Evolutionary conservation across 2,329 filamentous ascomycete species (phyloP).

Genomic region (Aquanectria penicillioides): DNA sequence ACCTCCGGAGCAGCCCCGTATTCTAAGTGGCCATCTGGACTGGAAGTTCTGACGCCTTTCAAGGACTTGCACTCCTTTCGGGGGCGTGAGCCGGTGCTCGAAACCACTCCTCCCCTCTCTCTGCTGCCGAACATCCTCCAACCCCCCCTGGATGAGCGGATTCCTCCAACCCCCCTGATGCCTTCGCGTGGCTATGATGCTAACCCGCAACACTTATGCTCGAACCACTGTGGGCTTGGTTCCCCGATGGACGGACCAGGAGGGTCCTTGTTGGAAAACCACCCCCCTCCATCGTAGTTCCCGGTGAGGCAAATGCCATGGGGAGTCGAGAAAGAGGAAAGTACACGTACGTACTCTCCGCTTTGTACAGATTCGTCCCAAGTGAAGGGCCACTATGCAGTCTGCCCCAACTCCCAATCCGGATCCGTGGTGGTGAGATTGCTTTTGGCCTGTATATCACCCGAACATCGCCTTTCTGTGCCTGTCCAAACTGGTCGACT

Average conservation of each 20-base stretch:
- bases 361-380: slow-evolving; percentile 3
- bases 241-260: slow-evolving; percentile 21
- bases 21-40: slow-evolving; percentile 2
- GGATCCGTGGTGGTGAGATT: slow-evolving; percentile 15
- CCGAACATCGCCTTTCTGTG: slow-evolving; percentile 11
- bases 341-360: slow-evolving; percentile 13
- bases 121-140: slow-evolving; percentile 1
- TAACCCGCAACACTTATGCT: slow-evolving; percentile 15
- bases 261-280: slow-evolving; percentile 6
- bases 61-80: slow-evolving; percentile 10
- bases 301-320: not conserved
- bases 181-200: not conserved
- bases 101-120: not conserved
- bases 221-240: slow-evolving; percentile 19
- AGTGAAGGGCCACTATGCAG: slow-evolving; percentile 3
- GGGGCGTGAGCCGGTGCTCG: slow-evolving; percentile 11
- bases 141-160: slow-evolving; percentile 9
- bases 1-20: slow-evolving; percentile 22
- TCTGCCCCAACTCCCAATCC: slow-evolving; percentile 2
- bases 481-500: slow-evolving; percentile 8
- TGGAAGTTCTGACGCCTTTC: slow-evolving; percentile 4
- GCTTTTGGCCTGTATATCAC: slow-evolving; percentile 22
- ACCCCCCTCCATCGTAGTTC: slow-evolving; percentile 1
- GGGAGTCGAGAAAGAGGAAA: slow-evolving; percentile 3
- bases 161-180: slow-evolving; percentile 21